A percentile compares a stretch with the other conserved stretches of the same genome.
Evolutionary conservation across 495 filamentous ascomycete species (phyloP).

Genomic region (Penicillium lagena): DNA sequence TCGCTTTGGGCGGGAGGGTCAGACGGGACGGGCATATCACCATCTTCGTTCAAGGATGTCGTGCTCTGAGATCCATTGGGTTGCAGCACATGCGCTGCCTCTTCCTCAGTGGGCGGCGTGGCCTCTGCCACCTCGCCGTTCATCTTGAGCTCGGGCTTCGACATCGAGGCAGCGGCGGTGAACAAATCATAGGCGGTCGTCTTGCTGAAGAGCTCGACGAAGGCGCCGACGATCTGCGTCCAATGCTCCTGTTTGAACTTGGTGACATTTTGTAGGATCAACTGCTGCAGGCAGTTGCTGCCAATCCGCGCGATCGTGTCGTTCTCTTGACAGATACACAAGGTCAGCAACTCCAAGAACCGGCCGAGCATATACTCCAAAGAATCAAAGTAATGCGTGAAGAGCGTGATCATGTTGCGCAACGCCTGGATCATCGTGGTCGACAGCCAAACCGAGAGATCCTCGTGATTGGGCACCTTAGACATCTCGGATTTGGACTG

Average conservation of each 20-base stretch:
- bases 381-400: constrained; percentile 95
- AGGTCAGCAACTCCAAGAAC: constrained; percentile 83
- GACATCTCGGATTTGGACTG: constrained; percentile 94
- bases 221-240: constrained; percentile 87
- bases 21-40: constrained; percentile 12
- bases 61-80: constrained; percentile 50
- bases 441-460: constrained; percentile 96
- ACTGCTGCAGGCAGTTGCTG: constrained; percentile 92
- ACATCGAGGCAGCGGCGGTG: constrained; percentile 65
- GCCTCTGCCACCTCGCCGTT: too few species aligned
- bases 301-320: constrained; percentile 97
- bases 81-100: constrained; percentile 49
- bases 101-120: neutral
- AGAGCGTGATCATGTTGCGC: constrained; percentile 95
- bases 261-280: constrained; percentile 90
- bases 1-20: constrained; percentile 24
- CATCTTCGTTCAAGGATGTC: constrained; percentile 30
- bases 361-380: constrained; percentile 95
- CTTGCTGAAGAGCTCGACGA: constrained; percentile 89
- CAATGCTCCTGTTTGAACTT: constrained; percentile 87
- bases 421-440: constrained; percentile 99
- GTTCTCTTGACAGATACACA: constrained; percentile 98
- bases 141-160: constrained; percentile 9
- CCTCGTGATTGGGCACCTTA: constrained; percentile 88
- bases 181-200: constrained; percentile 95